phyloP scores from a whole-genome alignment of 2,329 filamentous ascomycete species.

The Xylaria sp. region DNA sequence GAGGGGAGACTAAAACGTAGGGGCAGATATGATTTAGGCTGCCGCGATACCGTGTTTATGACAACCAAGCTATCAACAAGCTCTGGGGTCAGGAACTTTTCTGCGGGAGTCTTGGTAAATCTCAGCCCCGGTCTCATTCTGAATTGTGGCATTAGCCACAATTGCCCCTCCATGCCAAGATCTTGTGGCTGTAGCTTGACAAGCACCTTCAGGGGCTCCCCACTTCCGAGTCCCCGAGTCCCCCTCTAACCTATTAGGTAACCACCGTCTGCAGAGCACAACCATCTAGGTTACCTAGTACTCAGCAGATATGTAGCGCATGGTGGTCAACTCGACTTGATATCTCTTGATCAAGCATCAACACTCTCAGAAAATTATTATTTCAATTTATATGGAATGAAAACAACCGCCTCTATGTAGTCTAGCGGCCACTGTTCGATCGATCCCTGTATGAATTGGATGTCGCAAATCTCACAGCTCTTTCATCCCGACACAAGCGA shows the following conservation, averaged over 20 bases:
- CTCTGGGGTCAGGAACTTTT: constrained; percentile 46
- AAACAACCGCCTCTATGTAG: background rate
- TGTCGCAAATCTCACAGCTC: background rate
- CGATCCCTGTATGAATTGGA: background rate
- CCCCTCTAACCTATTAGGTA: no score
- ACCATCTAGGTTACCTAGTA: background rate
- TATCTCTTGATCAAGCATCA: background rate
- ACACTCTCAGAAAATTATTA: background rate
- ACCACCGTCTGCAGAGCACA: no score
- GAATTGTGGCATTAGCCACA: constrained; percentile 37
- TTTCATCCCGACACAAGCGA: background rate
- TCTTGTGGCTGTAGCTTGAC: constrained; percentile 32
- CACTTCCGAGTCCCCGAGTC: background rate
- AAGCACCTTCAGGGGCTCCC: background rate
- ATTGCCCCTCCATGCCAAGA: constrained; percentile 38
- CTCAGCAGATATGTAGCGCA: no score
- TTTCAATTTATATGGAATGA: background rate
- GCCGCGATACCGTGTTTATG: constrained; percentile 39
- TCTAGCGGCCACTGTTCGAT: no score
- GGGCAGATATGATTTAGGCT: constrained; percentile 36
- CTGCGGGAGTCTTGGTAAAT: constrained; percentile 45
- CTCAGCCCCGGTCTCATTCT: constrained; percentile 33
- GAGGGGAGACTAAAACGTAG: background rate
- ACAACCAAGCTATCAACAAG: constrained; percentile 32
- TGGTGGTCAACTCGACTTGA: background rate